phyloP scores from a whole-genome alignment of 176 grass and related monocot genomes.

The Aegilops longissima region DNA sequence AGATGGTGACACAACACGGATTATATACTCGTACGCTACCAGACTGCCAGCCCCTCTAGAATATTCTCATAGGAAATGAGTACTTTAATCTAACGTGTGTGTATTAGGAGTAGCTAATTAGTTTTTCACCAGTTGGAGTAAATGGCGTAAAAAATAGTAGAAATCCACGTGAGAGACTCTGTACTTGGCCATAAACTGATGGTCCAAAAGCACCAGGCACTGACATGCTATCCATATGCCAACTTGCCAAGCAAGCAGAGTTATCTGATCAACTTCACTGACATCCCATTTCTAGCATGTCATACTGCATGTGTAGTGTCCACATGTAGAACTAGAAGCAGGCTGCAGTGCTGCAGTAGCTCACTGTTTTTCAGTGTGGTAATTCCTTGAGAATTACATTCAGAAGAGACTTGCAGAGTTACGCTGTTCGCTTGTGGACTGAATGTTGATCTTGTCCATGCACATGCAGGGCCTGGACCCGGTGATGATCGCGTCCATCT shows the following conservation, averaged over 20 bases:
- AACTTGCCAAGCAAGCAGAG: conserved; percentile 33
- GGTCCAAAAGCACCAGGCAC: conserved; percentile 33
- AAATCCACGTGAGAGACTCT: background rate
- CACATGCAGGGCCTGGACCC: conserved; percentile 74
- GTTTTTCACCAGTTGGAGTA: background rate
- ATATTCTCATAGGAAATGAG: background rate
- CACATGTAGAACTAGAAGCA: background rate
- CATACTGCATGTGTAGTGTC: background rate
- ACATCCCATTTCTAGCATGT: background rate
- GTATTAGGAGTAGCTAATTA: background rate
- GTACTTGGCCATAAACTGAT: background rate
- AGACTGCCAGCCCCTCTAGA: background rate
- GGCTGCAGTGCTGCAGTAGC: background rate
- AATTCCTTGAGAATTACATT: background rate
- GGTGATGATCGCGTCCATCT: conserved; percentile 75
- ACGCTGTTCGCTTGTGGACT: background rate
- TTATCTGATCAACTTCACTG: background rate
- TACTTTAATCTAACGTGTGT: background rate
- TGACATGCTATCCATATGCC: conserved; percentile 25
- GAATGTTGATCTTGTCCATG: background rate
- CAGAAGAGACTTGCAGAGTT: background rate
- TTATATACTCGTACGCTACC: background rate
- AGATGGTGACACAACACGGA: conserved; percentile 4
- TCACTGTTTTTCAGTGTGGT: background rate
- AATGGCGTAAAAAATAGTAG: background rate